Percentiles rank a stretch among this genome's conserved stretches.
Conservation (phyloP, 2,329 filamentous ascomycete species). For the Paramyrothecium sp. region DNA sequence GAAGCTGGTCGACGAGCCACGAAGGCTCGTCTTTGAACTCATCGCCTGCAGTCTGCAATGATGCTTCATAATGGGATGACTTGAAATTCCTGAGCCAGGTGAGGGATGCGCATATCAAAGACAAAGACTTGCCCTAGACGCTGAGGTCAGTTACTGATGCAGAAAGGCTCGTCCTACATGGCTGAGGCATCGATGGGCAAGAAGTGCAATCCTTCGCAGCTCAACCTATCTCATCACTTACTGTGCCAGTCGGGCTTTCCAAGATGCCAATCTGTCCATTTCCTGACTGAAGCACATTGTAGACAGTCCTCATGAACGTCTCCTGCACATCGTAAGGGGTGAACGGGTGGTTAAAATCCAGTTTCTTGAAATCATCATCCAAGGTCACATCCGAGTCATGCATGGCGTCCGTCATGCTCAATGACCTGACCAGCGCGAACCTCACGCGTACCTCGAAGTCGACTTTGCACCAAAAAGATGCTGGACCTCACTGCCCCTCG, state of each 20-base stretch:
- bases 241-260: constrained; percentile 86
- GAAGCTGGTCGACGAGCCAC: constrained; percentile 80
- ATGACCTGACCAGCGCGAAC: constrained; percentile 11
- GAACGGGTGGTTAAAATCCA: constrained; percentile 83
- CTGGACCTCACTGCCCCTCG: not conserved
- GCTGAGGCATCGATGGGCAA: too few species aligned
- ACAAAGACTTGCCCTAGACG: constrained; percentile 80
- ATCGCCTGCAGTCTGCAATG: constrained; percentile 40
- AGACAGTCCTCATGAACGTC: constrained; percentile 83
- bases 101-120: constrained; percentile 82
- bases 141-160: constrained; percentile 4
- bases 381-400: constrained; percentile 10
- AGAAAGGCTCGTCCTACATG: too few species aligned
- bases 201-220: too few species aligned
- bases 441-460: not conserved
- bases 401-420: constrained; percentile 10
- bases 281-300: constrained; percentile 68
- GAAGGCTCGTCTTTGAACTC: constrained; percentile 68
- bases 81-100: constrained; percentile 91
- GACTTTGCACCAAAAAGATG: not conserved
- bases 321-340: constrained; percentile 84
- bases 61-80: constrained; percentile 54
- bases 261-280: constrained; percentile 81
- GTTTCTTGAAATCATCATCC: constrained; percentile 21
- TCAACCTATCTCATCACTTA: constrained; percentile 23